Percentiles rank a stretch among this genome's conserved stretches.
These are phyloP conservation scores for Amesomyces nigricolor DNA, from an alignment of 2,329 filamentous ascomycete species.

Conservation along the genomic window DNA sequence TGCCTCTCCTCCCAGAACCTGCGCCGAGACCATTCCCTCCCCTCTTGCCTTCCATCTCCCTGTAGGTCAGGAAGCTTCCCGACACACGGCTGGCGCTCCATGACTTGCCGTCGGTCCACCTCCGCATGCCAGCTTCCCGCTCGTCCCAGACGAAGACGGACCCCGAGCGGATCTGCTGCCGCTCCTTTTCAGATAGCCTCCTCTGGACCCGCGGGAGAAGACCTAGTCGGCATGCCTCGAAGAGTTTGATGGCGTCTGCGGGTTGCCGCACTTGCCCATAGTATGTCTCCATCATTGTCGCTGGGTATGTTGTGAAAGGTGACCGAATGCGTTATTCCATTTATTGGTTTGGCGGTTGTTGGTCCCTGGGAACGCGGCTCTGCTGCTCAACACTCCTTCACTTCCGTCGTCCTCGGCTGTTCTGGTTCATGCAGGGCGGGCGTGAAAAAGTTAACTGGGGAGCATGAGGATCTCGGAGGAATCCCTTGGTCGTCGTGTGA, in stretches of 20 bases:
- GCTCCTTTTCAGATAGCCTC: conserved; percentile 90
- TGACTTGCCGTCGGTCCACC: conserved; percentile 98
- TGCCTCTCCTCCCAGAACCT: conserved; percentile 43
- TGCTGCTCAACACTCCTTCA: conserved; percentile 1
- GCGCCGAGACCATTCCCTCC: conserved; percentile 64
- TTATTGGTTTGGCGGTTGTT: no score
- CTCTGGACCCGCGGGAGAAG: conserved; percentile 87
- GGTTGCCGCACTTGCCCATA: conserved; percentile 93
- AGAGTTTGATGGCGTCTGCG: conserved; percentile 94
- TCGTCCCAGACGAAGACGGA: conserved; percentile 99
- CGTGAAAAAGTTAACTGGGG: not conserved
- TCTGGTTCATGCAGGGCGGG: conserved; percentile 1
- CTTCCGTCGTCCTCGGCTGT: not conserved
- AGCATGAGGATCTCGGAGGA: not conserved
- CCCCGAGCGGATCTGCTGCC: conserved; percentile 90
- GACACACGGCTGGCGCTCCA: conserved; percentile 98
- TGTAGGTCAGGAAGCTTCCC: conserved; percentile 93
- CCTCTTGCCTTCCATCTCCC: conserved; percentile 98
- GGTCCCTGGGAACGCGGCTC: not conserved
- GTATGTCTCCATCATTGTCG: conserved; percentile 79
- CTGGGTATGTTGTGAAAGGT: not conserved
- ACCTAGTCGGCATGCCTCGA: conserved; percentile 89
- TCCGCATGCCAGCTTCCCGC: conserved; percentile 92
- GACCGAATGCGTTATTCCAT: not conserved
- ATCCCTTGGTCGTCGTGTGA: no score